Evolutionary conservation across 148 eudicot genomes (phyloP).

Genomic region (Silene uniflora): DNA sequence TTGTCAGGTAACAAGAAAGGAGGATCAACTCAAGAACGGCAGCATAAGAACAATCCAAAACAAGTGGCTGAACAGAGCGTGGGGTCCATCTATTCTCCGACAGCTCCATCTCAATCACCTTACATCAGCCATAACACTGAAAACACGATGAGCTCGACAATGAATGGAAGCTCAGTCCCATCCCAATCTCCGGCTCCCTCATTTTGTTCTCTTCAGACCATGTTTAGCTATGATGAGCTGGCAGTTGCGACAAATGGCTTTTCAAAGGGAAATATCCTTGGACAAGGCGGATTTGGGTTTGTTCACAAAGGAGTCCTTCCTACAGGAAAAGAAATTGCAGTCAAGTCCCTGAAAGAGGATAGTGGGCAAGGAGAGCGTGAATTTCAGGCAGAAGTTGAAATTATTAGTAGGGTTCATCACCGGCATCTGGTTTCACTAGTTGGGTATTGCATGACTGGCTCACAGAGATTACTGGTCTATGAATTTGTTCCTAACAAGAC

Average conservation of each 20-base stretch:
- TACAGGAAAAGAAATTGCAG: constrained; percentile 80
- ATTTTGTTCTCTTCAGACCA: constrained; percentile 52
- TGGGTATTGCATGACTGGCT: constrained; percentile 72
- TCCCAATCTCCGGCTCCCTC: constrained; percentile 56
- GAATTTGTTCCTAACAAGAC: constrained; percentile 83
- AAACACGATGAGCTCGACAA: constrained; percentile 42
- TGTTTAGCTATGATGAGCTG: constrained; percentile 70
- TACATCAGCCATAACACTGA: constrained; percentile 41
- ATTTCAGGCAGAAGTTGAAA: constrained; percentile 88
- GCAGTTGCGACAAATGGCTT: constrained; percentile 79
- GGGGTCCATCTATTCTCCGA: constrained; percentile 21
- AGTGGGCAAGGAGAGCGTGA: constrained; percentile 90
- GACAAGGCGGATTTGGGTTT: constrained; percentile 93
- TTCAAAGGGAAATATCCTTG: constrained; percentile 63
- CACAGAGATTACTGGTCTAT: constrained; percentile 73
- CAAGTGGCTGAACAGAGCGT: background rate
- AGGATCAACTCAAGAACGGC: constrained; percentile 46
- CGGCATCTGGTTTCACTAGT: constrained; percentile 89
- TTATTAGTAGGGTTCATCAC: constrained; percentile 92
- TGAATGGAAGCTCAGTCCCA: constrained; percentile 35
- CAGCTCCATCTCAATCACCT: constrained; percentile 24
- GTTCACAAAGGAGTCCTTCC: constrained; percentile 84
- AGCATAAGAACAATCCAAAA: constrained; percentile 38
- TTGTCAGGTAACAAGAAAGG: constrained; percentile 52
- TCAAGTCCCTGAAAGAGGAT: constrained; percentile 74